Base-by-base conservation (phyloP, 2,329 filamentous ascomycete species). In the Stemphylium beticola region DNA sequence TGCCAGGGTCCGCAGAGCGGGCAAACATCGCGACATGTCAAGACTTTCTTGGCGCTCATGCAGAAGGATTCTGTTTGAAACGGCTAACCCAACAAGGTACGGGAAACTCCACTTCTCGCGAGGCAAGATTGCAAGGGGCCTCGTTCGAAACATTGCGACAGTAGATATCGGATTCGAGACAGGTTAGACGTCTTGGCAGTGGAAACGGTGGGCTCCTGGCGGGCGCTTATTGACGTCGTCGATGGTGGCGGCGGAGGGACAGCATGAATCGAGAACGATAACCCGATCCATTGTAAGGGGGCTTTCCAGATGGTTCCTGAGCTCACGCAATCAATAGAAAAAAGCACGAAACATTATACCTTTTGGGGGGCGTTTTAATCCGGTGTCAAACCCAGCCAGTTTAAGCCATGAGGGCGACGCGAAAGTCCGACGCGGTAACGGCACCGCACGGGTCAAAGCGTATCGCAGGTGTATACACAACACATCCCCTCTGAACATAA, bases 1-100 rank as follows among this genome's bases (percentile, higher is more conserved):
- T 18, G n/a, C 36, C 31, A 47, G 57, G 58, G 51, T 42, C 37
- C 46, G 40, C 39, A 33, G 33, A 43, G 15, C 29, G 26, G 52
- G 24, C 17, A 31, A 44, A 43, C 29, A 49, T 60, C 43, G 49
- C 32, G 55, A 43, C 29, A 37, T 41, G 39, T 52, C 22, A 14
- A 54, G 15, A 26, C 24, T 17, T 17, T 15, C 22, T 58, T 36
- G 54, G 60, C 45, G 32, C 34, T 41, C 33, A 47, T 37, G 49
- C 53, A 41, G 44, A 29, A 55, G 51, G 47, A 56, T 57, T 56
- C 52, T 54, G 48, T 59, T 63, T 59, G 59, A 61, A 59, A 61
- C 59, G 9, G 44, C 55, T 61, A 64, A 48, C 55, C 50, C 20
- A 29, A 47, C 49, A 17, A 24, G 46, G 39, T 9, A 42, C 31